phyloP scores from a whole-genome alignment of 1,139 yeast species.

The Schwanniomyces etchellsii region DNA sequence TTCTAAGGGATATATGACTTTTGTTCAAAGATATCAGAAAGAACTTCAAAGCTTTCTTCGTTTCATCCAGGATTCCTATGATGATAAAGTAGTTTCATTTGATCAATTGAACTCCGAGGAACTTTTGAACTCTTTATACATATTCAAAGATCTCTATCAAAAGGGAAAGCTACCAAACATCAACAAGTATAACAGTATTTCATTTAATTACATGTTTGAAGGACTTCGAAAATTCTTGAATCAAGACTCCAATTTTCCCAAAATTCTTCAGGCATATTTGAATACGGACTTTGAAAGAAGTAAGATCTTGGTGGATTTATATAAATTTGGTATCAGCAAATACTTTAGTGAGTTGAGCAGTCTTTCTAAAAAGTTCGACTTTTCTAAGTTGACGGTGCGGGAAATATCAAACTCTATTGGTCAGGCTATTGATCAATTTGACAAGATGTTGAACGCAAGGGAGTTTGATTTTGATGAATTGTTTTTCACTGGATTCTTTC shows the following conservation, averaged over 20 bases:
- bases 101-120: slow-evolving; percentile 24
- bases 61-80: slow-evolving; percentile 20
- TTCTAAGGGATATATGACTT: slow-evolving; percentile 10
- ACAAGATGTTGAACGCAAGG: slow-evolving; percentile 10
- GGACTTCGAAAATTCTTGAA: slow-evolving; percentile 12
- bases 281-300: slow-evolving; percentile 6
- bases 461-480: slow-evolving; percentile 9
- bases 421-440: slow-evolving; percentile 16
- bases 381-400: slow-evolving; percentile 8
- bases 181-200: slow-evolving; percentile 11
- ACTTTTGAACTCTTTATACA: slow-evolving; percentile 21
- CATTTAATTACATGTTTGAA: slow-evolving; percentile 20
- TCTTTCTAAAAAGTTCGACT: slow-evolving; percentile 19
- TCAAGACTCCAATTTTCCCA: slow-evolving; percentile 10
- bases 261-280: slow-evolving; percentile 6
- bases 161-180: slow-evolving; percentile 16
- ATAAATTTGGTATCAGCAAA: slow-evolving; percentile 18
- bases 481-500: slow-evolving; percentile 20
- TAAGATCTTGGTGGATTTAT: slow-evolving; percentile 11
- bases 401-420: slow-evolving; percentile 17
- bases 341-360: slow-evolving; percentile 20
- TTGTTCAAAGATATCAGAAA: slow-evolving; percentile 14
- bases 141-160: slow-evolving; percentile 21
- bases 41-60: slow-evolving; percentile 19
- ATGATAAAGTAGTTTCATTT: slow-evolving; percentile 16